These are phyloP conservation scores for Erigeron canadensis DNA, from an alignment of 129 eudicot species.

Conservation along the genomic window DNA sequence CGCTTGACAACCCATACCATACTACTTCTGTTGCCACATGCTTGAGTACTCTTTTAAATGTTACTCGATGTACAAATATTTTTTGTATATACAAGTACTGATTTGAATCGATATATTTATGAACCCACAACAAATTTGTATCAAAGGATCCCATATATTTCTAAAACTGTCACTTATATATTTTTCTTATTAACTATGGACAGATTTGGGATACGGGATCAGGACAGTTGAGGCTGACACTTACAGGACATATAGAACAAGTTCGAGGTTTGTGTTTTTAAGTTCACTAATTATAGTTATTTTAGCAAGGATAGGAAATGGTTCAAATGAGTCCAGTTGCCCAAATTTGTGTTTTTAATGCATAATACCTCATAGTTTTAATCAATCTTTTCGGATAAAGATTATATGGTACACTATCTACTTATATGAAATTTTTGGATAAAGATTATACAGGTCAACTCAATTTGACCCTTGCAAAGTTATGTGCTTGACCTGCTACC, in stretches of 20 bases:
- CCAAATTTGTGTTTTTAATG: no score
- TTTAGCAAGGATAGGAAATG: no score
- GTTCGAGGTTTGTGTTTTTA: constrained; percentile 66
- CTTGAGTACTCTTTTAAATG: constrained; percentile 3
- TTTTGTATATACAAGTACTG: not conserved
- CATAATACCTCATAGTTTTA: no score
- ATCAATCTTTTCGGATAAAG: no score
- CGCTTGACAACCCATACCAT: constrained; percentile 4
- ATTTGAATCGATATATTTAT: not conserved
- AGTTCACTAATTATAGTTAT: no score
- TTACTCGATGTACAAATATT: not conserved
- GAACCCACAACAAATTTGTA: not conserved
- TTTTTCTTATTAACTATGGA: constrained; percentile 14
- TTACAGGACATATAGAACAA: constrained; percentile 99
- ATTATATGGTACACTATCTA: no score
- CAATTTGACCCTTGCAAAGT: not conserved
- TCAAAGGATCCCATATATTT: not conserved
- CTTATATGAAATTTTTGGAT: no score
- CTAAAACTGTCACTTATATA: constrained; percentile 10
- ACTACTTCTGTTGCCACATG: not conserved
- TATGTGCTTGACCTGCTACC: not conserved
- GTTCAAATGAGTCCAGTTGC: no score
- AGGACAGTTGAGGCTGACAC: constrained; percentile 76
- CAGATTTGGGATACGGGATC: constrained; percentile 94
- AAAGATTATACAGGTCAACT: not conserved